These are phyloP conservation scores for Entomortierella beljakovae DNA, from an alignment of 192 early-diverging fungal species.

Conservation along the genomic window DNA sequence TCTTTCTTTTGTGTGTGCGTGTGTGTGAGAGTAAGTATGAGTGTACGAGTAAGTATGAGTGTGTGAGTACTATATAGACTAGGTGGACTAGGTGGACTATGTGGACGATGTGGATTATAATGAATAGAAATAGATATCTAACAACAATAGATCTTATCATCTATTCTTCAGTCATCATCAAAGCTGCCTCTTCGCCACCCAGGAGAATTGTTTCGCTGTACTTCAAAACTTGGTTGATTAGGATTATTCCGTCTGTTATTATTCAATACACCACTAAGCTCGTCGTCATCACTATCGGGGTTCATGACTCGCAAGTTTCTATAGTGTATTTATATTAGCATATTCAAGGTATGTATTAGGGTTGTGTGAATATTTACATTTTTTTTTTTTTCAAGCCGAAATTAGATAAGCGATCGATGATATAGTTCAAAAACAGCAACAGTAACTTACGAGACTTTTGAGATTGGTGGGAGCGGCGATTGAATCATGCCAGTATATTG, in stretches of 20 bases:
- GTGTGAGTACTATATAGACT: too few relatives aligned
- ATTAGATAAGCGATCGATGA: background rate
- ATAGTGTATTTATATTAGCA: background rate
- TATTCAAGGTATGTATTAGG: background rate
- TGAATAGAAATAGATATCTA: background rate
- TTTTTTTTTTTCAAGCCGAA: background rate
- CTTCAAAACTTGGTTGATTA: conserved; percentile 29
- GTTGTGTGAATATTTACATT: too few relatives aligned
- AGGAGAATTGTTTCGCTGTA: conserved; percentile 25
- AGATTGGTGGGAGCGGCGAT: conserved; percentile 31
- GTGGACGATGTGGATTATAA: background rate
- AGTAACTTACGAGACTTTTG: conserved; percentile 35
- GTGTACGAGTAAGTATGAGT: too few relatives aligned
- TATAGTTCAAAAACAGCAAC: background rate
- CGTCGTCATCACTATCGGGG: conserved; percentile 50
- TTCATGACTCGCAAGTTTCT: conserved; percentile 52
- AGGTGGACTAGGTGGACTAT: too few relatives aligned
- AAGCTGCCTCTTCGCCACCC: conserved; percentile 52
- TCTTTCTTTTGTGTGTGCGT: too few relatives aligned
- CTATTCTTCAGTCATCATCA: conserved; percentile 33
- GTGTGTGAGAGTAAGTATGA: too few relatives aligned
- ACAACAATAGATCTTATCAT: background rate
- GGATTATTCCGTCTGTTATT: background rate
- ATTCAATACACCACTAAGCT: background rate
- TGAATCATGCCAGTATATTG: conserved; percentile 49